Conservation (phyloP, 345 rosid genomes). For the Pistacia vera region DNA sequence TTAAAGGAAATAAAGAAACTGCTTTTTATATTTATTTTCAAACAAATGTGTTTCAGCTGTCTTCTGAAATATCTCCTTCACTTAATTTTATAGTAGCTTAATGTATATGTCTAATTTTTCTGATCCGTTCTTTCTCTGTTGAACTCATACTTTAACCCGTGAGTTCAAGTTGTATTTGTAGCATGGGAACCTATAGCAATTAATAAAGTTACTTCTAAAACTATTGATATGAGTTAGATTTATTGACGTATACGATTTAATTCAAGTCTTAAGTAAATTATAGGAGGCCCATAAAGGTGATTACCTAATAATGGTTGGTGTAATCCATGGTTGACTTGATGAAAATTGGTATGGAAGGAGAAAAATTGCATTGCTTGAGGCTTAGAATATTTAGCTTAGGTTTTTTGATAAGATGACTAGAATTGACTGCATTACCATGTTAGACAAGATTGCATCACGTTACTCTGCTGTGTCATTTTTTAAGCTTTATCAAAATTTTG, state of each 20-base stretch:
- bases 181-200: not conserved
- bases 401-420: not conserved
- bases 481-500: not conserved
- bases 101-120: not conserved
- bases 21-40: not conserved
- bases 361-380: not conserved
- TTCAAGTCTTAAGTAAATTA: not conserved
- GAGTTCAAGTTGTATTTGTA: not conserved
- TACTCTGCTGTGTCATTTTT: not conserved
- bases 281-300: not conserved
- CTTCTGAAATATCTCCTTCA: not conserved
- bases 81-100: not conserved
- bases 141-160: not conserved
- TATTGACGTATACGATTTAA: not conserved
- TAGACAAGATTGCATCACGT: not conserved
- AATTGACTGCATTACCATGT: too few relatives aligned
- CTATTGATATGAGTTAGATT: not conserved
- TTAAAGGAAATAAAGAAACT: not conserved
- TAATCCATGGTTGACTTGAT: not conserved
- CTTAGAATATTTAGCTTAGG: not conserved
- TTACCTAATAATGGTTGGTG: not conserved
- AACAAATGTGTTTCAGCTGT: not conserved
- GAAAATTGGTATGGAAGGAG: not conserved
- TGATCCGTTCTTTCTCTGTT: not conserved
- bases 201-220: not conserved